phyloP scores from a whole-genome alignment of 345 rosid species.

The Gossypium raimondii region DNA sequence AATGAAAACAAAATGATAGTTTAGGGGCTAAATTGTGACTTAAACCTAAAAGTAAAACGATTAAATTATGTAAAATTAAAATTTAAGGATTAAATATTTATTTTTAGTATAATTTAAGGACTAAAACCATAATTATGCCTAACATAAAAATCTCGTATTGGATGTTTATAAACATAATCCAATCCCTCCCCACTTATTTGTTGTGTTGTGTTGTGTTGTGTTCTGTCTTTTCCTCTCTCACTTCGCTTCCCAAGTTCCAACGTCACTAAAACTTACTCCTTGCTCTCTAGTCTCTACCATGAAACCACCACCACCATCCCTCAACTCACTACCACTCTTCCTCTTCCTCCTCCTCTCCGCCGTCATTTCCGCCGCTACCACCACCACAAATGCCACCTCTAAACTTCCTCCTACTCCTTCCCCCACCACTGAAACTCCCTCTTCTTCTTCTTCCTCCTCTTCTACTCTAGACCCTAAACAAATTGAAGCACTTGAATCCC shows the following conservation, averaged over 20 bases:
- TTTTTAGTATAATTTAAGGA: background rate
- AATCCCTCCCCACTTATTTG: too few relatives aligned
- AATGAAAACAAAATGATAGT: too few relatives aligned
- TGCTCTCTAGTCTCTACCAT: constrained; percentile 26
- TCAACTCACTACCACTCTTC: constrained; percentile 10
- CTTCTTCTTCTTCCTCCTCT: constrained; percentile 20
- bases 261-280: constrained; percentile 2
- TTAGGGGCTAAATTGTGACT: too few relatives aligned
- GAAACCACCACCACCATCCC: constrained; percentile 31
- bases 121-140: background rate
- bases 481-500: constrained; percentile 64
- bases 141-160: too few relatives aligned
- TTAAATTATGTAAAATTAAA: too few relatives aligned
- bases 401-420: constrained; percentile 14
- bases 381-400: constrained; percentile 23
- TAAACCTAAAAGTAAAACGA: too few relatives aligned
- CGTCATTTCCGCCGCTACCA: constrained; percentile 15
- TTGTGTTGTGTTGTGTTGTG: background rate
- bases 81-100: too few relatives aligned
- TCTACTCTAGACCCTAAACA: constrained; percentile 78
- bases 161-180: background rate
- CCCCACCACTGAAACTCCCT: constrained; percentile 24
- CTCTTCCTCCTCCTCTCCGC: constrained; percentile 25
- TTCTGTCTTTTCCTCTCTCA: background rate
- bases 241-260: constrained; percentile 18